Evolutionary conservation across 768 basidiomycete genomes (phyloP), one percentile per base, ranked within the genome.

Genomic region (Russula emetica): DNA sequence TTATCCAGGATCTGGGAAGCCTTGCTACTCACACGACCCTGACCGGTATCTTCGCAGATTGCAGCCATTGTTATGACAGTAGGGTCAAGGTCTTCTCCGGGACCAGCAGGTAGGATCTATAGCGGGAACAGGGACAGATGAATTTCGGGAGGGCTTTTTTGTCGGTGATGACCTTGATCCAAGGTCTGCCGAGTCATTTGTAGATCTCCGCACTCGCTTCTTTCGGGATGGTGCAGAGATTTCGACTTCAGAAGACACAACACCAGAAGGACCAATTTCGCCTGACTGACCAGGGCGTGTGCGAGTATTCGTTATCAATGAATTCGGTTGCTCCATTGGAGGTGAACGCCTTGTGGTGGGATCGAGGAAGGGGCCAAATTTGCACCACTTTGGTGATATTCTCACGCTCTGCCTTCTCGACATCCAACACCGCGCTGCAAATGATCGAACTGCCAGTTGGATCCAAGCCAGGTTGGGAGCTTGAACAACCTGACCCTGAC

Each of bases 51-150:
- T 36, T 78, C 81, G 72, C 92, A 93, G 5, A 92, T 78, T 0
- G 83, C 74, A 18, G 89, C 88, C 90, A 92, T 92, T 6, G 90
- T 92, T n/a, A 89, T 77, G 9, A 82, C 77, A 0, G 90, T 92
- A n/a, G 90, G 90, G 67, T 92, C 90, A 53, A 92, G 75, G 38
- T 88, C 85, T 70, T 89, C 88, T 24, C 89, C 89, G 5, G 87
- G 85, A 71, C 83, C 82, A 0, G 83, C 84, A n/a, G 58, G 80
- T 77, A 28, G 80, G 76, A 71, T 86, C 83, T 64, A 83, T 86
- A 0, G 77, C 79, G 18, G 85, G 83, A 8, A 81, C 75, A 9
- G 62, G 38, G n/a, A 38, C 28, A 57, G 64, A 64, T 22, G 66
- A 55, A 16, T 60, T 69, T 52, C 66, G 63, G 16, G 64, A 66